Evolutionary conservation across 2,329 filamentous ascomycete species (phyloP).

Genomic region (Aspergillus tamarii): DNA sequence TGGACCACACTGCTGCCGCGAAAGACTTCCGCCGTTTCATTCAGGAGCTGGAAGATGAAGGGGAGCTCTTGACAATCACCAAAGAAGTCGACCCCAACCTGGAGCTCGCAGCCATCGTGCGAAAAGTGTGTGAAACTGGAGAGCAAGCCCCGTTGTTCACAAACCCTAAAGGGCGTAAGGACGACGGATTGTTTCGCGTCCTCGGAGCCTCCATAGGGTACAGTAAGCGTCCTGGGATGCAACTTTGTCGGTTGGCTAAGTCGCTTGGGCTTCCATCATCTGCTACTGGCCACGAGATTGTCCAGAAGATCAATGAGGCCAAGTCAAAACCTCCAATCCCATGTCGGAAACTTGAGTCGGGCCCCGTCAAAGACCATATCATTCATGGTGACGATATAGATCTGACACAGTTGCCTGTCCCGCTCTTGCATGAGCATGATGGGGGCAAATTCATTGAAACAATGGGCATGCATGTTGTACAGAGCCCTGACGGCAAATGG

Average conservation of each 20-base stretch:
- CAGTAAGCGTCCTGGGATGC: constrained; percentile 11
- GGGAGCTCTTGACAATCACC: constrained; percentile 17
- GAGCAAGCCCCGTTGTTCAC: constrained; percentile 12
- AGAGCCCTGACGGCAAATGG: constrained; percentile 24
- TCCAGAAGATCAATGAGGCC: constrained; percentile 18
- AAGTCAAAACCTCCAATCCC: constrained; percentile 16
- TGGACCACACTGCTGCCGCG: not conserved
- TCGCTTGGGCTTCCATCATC: constrained; percentile 14
- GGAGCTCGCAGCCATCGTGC: constrained; percentile 17
- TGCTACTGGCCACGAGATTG: constrained; percentile 19
- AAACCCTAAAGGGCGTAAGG: not conserved
- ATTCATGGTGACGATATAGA: constrained; percentile 28
- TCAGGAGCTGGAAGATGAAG: constrained; percentile 14
- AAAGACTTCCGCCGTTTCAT: constrained; percentile 9
- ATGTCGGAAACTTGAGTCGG: constrained; percentile 13
- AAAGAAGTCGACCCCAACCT: constrained; percentile 17
- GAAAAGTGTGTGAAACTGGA: constrained; percentile 17
- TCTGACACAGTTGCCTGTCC: constrained; percentile 22
- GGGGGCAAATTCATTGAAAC: constrained; percentile 23
- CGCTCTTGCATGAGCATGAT: constrained; percentile 22
- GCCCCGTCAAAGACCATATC: constrained; percentile 23
- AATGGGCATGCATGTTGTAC: constrained; percentile 26
- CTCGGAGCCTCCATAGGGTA: constrained; percentile 8
- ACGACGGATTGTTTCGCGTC: constrained; percentile 15
- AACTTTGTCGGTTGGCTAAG: constrained; percentile 21